Evolutionary conservation across 345 rosid genomes (phyloP).

Genomic region (Conringia planisiliqua): DNA sequence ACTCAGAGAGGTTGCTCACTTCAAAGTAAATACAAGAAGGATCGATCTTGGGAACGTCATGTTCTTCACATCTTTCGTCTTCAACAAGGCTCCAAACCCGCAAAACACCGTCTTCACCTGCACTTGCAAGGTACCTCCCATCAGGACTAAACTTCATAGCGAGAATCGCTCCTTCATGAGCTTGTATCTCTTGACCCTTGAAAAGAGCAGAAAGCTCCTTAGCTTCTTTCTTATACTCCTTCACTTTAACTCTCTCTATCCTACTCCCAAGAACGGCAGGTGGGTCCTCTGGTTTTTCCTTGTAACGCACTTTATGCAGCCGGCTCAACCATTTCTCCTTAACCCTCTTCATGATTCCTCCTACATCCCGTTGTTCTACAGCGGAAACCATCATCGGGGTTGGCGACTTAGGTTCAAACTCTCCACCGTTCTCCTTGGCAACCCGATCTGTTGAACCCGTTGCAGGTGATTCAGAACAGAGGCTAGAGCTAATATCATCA

Average conservation of each 20-base stretch:
- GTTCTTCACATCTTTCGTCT: constrained; percentile 58
- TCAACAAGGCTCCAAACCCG: constrained; percentile 69
- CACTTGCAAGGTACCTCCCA: constrained; percentile 78
- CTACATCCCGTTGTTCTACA: constrained; percentile 14
- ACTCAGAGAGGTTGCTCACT: constrained; percentile 61
- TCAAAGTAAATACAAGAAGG: constrained; percentile 76
- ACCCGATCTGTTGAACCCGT: neutral
- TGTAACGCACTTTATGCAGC: constrained; percentile 41
- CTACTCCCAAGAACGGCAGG: constrained; percentile 30
- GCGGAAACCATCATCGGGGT: neutral
- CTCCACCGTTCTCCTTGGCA: constrained; percentile 14
- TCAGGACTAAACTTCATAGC: constrained; percentile 81
- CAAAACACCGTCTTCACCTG: constrained; percentile 64
- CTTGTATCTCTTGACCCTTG: constrained; percentile 68
- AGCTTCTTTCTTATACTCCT: constrained; percentile 47
- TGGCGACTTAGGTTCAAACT: neutral
- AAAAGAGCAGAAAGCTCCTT: constrained; percentile 78
- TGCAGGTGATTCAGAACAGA: constrained; percentile 39
- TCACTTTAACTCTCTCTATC: constrained; percentile 67
- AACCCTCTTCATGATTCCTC: constrained; percentile 37
- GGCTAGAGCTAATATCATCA: constrained; percentile 50
- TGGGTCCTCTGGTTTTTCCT: neutral
- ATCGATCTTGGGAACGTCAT: constrained; percentile 65
- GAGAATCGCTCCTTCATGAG: constrained; percentile 69
- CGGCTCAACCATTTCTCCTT: constrained; percentile 63